phyloP scores from a whole-genome alignment of 2,329 filamentous ascomycete genomes.

The Xylaria hypoxylon region DNA sequence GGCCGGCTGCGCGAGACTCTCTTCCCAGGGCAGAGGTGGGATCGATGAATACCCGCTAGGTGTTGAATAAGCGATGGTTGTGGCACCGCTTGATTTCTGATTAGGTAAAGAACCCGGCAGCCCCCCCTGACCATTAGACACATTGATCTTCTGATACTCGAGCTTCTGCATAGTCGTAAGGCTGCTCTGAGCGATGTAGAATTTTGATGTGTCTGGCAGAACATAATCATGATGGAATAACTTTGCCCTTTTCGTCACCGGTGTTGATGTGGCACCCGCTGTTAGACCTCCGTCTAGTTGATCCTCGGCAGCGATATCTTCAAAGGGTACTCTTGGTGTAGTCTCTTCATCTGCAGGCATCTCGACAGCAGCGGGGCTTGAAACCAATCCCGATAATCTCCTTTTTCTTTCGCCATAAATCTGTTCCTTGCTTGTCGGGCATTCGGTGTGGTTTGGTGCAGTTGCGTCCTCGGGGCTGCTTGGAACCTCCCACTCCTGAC shows the following conservation, averaged over 20 bases:
- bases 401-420: constrained; percentile 41
- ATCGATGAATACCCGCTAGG: constrained; percentile 50
- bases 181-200: constrained; percentile 50
- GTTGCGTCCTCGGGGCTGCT: constrained; percentile 45
- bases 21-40: constrained; percentile 48
- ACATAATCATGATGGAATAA: constrained; percentile 41
- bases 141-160: constrained; percentile 48
- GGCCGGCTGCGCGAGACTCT: constrained; percentile 32
- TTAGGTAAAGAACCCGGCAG: constrained; percentile 40
- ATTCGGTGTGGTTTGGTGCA: constrained; percentile 26
- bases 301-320: constrained; percentile 20
- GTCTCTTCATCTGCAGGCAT: constrained; percentile 35
- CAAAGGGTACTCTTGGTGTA: constrained; percentile 10
- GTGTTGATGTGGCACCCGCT: constrained; percentile 27
- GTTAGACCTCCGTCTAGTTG: constrained; percentile 19
- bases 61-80: constrained; percentile 51
- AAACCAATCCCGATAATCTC: constrained; percentile 24
- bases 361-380: constrained; percentile 33
- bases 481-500: constrained; percentile 51
- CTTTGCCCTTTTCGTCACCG: constrained; percentile 38
- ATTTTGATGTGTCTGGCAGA: constrained; percentile 40
- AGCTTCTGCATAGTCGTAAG: constrained; percentile 52
- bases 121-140: constrained; percentile 39
- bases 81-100: constrained; percentile 49
- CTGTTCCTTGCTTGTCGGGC: constrained; percentile 36